These are phyloP conservation scores for Pseudonitzschia delicatissima DNA, from an alignment of 108 stramenopile species.

Conservation along the genomic window DNA sequence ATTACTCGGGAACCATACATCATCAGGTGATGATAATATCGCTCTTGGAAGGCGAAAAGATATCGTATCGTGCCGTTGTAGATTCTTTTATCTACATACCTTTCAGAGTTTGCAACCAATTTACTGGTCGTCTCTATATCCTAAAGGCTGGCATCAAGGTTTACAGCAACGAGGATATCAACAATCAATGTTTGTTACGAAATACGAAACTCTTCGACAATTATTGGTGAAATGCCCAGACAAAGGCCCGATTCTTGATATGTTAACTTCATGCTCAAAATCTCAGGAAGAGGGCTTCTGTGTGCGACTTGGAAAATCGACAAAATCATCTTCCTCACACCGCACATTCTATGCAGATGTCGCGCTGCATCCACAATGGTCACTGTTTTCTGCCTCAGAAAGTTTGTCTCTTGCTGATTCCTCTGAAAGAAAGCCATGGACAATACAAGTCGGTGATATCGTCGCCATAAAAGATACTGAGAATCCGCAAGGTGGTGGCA, in stretches of 20 bases:
- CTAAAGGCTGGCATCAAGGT: slow-evolving; percentile 30
- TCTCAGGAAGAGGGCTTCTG: background rate
- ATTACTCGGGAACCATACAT: slow-evolving; percentile 29
- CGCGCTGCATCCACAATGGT: slow-evolving; percentile 12
- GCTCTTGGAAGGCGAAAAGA: background rate
- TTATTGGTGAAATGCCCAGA: background rate
- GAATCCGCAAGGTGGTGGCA: background rate
- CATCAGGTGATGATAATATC: background rate
- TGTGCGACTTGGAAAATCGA: background rate
- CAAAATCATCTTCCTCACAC: background rate
- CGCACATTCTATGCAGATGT: slow-evolving; percentile 1
- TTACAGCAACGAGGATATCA: slow-evolving; percentile 16
- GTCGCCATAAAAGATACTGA: slow-evolving; percentile 21
- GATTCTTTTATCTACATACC: slow-evolving; percentile 24
- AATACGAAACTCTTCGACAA: background rate
- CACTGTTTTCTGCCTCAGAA: slow-evolving; percentile 12
- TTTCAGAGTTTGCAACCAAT: slow-evolving; percentile 33
- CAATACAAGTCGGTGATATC: slow-evolving; percentile 19
- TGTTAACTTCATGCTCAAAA: background rate
- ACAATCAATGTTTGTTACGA: background rate
- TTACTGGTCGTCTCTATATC: slow-evolving; percentile 14
- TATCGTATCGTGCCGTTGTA: slow-evolving; percentile 29
- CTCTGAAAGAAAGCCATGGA: slow-evolving; percentile 4
- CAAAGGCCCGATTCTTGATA: background rate
- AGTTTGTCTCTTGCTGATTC: background rate